Conservation (phyloP, 129 eudicot species). For the Centrapalus pauciflorus region DNA sequence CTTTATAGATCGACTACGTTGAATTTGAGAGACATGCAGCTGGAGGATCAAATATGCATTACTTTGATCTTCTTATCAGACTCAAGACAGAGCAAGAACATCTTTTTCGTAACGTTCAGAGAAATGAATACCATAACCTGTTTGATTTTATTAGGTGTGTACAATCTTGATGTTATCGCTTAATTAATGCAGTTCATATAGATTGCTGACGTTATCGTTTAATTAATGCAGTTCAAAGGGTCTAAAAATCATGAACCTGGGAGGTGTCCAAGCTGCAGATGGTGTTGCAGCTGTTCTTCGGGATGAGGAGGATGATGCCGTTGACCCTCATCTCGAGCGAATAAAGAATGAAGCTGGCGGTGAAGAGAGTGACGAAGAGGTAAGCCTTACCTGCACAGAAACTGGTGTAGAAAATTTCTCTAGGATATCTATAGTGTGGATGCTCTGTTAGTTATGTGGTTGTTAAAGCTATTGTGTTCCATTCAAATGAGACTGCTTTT, state of each 20-base stretch:
- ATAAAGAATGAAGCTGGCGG: conserved; percentile 73
- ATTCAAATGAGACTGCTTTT: neutral
- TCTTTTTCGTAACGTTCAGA: conserved; percentile 93
- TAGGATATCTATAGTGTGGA: neutral
- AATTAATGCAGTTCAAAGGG: conserved; percentile 62
- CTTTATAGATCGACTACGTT: conserved; percentile 76
- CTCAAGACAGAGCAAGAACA: conserved; percentile 95
- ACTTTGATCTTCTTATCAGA: conserved; percentile 81
- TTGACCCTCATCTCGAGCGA: conserved; percentile 88
- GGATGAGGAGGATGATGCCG: conserved; percentile 67
- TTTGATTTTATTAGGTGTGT: conserved; percentile 75
- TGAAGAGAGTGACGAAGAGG: conserved; percentile 93
- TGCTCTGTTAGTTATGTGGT: neutral
- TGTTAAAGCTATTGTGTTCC: neutral
- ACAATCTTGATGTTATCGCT: neutral
- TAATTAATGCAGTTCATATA: conserved; percentile 42
- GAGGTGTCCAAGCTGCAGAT: conserved; percentile 47
- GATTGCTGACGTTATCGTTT: neutral
- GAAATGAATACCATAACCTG: conserved; percentile 85
- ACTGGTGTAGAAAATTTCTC: neutral
- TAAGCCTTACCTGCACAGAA: too few species aligned
- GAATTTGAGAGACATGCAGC: conserved; percentile 96
- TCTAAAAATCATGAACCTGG: conserved; percentile 80
- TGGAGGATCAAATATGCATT: conserved; percentile 97
- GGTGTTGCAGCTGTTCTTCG: conserved; percentile 73